phyloP scores from a whole-genome alignment of 495 filamentous ascomycete genomes.

The Cenococcum geophilum region DNA sequence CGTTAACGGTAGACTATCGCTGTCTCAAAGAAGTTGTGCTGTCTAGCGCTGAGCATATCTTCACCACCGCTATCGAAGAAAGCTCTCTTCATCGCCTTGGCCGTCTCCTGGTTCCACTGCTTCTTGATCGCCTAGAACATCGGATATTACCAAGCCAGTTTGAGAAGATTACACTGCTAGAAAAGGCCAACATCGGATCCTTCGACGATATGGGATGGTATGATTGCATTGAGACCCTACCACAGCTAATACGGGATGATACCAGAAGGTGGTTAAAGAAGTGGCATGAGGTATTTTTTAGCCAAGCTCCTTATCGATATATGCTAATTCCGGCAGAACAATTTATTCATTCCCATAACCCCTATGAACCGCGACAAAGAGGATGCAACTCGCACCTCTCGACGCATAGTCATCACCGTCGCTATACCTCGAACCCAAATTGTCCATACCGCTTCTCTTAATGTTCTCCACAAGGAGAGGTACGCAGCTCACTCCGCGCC shows the following conservation, averaged over 20 bases:
- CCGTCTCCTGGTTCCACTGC: constrained; percentile 44
- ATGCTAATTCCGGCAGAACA: constrained; percentile 7
- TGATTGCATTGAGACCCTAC: constrained; percentile 31
- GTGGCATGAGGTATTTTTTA: constrained; percentile 34
- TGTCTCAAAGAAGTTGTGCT: constrained; percentile 63
- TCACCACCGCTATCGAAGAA: constrained; percentile 40
- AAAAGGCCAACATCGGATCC: constrained; percentile 24
- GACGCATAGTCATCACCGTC: constrained; percentile 62
- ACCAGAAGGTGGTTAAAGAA: constrained; percentile 32
- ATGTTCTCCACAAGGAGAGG: constrained; percentile 40
- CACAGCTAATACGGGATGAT: constrained; percentile 18
- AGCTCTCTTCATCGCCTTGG: constrained; percentile 45
- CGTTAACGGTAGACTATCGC: constrained; percentile 69
- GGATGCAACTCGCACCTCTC: constrained; percentile 2
- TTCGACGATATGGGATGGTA: constrained; percentile 37
- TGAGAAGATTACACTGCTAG: constrained; percentile 30
- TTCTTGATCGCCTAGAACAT: constrained; percentile 27
- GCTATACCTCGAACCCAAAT: constrained; percentile 82
- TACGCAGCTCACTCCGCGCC: constrained; percentile 31
- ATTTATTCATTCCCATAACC: constrained; percentile 11
- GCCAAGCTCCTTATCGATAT: neutral
- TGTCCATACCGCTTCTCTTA: constrained; percentile 75
- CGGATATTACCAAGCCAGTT: constrained; percentile 22
- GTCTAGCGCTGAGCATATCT: constrained; percentile 41
- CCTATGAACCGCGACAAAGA: constrained; percentile 2